Conservation (phyloP, 2,329 filamentous ascomycete species). For the Cadophora sp. region DNA sequence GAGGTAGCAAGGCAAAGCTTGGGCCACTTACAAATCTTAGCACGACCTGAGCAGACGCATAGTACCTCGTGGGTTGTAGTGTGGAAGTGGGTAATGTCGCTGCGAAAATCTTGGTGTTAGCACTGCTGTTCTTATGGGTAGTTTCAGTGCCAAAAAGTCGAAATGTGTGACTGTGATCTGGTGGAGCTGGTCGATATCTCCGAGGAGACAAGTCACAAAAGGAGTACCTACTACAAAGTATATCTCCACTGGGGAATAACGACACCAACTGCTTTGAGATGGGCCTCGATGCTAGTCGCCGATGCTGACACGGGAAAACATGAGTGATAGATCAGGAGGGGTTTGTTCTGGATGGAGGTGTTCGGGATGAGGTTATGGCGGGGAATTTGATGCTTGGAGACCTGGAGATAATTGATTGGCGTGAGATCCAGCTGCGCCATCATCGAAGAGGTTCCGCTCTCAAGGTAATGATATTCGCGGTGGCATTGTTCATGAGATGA, state of each 20-base stretch:
- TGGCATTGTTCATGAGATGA: conserved; percentile 2
- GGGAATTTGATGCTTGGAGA: conserved; percentile 67
- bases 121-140: background rate
- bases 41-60: conserved; percentile 62
- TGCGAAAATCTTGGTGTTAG: background rate
- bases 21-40: conserved; percentile 56
- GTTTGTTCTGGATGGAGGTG: conserved; percentile 65
- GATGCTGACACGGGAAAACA: conserved; percentile 56
- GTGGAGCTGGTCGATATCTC: background rate
- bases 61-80: conserved; percentile 72
- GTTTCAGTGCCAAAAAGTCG: no score
- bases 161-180: background rate
- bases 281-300: conserved; percentile 60
- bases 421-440: conserved; percentile 35
- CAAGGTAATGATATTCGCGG: no score
- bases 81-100: conserved; percentile 63
- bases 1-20: background rate
- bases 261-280: conserved; percentile 59
- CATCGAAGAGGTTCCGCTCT: background rate
- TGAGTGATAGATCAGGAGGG: conserved; percentile 68
- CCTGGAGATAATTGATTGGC: conserved; percentile 57
- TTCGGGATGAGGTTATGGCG: conserved; percentile 65
- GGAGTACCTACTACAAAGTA: conserved; percentile 65
- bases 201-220: no score
- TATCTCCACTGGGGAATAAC: conserved; percentile 71